Base-by-base conservation (phyloP, 192 early-diverging fungal species). In the Podila horticola region DNA sequence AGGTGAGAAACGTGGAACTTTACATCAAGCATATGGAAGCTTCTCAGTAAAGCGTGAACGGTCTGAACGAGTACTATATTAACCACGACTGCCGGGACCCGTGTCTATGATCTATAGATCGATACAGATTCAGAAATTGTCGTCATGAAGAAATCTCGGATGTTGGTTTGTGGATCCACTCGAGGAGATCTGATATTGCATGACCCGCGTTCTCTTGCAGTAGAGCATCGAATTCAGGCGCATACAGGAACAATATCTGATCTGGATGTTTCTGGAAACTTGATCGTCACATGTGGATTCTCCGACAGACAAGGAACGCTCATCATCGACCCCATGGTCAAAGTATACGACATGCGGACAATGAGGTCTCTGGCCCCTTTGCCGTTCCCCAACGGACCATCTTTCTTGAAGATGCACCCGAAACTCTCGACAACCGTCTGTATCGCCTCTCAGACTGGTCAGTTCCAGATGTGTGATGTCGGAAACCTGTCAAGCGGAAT, bases 331-430 rank as follows among this genome's bases (percentile, higher is more conserved):
- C 90, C 93, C 10, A 69, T 93, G 62, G 90, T 96, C 45, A 95
- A 95, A 75, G 82, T 96, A n/a, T 96, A 87, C 59, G 95, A 96
- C 65, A 90, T 96, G 48, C 84, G 94, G 20, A 88, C 89, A 11
- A 89, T 93, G 76, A 86, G 90, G 31, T 86, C 89, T 28, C 85
- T 95, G 17, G 86, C 91, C 4, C 92, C 93, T 2, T 87, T 95
- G 24, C 84, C 93, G 1, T 95, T 93, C 68, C 88, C 91, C 0
- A 82, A 83, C 33, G 90, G 91, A 8, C 92, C 92, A 2, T 87
- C 82, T 36, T 88, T 90, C 61, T 74, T 95, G n/a, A 86, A 85
- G 26, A 94, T 95, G 87, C 91, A 94, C 62, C 95, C 93, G 10
- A 86, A 85, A 8, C 75, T 91, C 19, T 86, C 91, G 10, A 89